Base-by-base conservation (phyloP, 2,329 filamentous ascomycete genomes). In the Scedosporium minutisporum region DNA sequence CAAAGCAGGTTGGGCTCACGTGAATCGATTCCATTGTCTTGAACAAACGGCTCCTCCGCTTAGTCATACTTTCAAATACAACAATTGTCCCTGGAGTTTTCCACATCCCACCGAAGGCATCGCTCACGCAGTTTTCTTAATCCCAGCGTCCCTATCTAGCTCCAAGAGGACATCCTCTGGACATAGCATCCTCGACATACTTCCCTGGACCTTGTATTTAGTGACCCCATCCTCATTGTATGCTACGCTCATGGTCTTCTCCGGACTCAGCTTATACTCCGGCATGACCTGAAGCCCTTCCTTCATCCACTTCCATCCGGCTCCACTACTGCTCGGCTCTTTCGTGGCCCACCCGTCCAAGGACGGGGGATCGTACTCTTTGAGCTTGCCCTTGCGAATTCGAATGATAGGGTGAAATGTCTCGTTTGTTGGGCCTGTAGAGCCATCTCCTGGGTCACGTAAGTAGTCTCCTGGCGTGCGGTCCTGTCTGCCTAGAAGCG, bases 401-500 rank as follows among this genome's bases (percentile, higher is more conserved):
- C 58, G 33, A n/a, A 63, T 57, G 1, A 62, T 63, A 1, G 65
- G 64, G 38, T 66, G 65, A 6, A 66, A 44, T 9, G 27, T 9
- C 23, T 65, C 64, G 2, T 64, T 62, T 0, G 65, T 65, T 14
- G 58, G 14, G 9, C 57, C 44, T 2, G n/a, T 7, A 4, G 33
- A 41, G 4, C 61, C 33, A 3, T 38, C 25, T 2, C n/a, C 44
- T 3, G 25, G 10, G 57, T 62, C 58, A 3, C 58, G 51, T 16
- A 58, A 59, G 27, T 65, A 66, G 9, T 60, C 41, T 2, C 65
- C 65, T 2, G 65, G 64, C 3, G 63, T 65, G 7, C 65, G 62
- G 18, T 53, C 27, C 23, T 51, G 29, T 5, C 48, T 62, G 0
- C 55, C 65, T 3, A 59, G 7, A 6, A 64, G 53, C 23, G 12